Percentiles rank a stretch among this genome's conserved stretches.
These are phyloP conservation scores for Hamigera avellanea DNA, from an alignment of 495 filamentous ascomycete genomes.

Conservation along the genomic window DNA sequence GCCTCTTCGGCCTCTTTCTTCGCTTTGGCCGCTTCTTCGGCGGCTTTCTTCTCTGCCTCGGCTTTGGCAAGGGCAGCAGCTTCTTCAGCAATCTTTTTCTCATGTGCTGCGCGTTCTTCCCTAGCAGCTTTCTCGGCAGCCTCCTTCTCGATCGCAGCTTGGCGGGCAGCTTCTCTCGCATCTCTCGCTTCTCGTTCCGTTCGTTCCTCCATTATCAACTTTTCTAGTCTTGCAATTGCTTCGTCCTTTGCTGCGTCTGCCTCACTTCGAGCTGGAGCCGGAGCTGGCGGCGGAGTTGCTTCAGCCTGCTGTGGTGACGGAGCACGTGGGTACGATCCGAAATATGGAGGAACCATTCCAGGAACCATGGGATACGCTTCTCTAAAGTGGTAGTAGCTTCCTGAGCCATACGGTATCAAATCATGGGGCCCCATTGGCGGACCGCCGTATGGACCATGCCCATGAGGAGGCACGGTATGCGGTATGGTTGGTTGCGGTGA, in stretches of 20 bases:
- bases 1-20: slow-evolving; percentile 19
- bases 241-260: slow-evolving; percentile 34
- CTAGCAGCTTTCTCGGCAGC: slow-evolving; percentile 39
- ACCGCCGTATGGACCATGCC: slow-evolving; percentile 22
- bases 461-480: slow-evolving; percentile 19
- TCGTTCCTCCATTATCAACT: slow-evolving; percentile 37
- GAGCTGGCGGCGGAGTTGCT: slow-evolving; percentile 13
- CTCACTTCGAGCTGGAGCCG: slow-evolving; percentile 13
- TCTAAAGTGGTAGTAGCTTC: slow-evolving; percentile 30
- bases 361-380: slow-evolving; percentile 30
- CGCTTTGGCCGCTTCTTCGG: slow-evolving; percentile 11
- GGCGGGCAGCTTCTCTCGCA: slow-evolving; percentile 29
- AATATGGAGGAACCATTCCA: slow-evolving; percentile 30
- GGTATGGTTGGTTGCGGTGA: slow-evolving; percentile 18
- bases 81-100: slow-evolving; percentile 30
- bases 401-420: slow-evolving; percentile 35
- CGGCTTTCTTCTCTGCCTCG: slow-evolving; percentile 8
- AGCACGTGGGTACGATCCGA: slow-evolving; percentile 22
- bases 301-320: slow-evolving; percentile 23
- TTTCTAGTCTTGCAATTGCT: slow-evolving; percentile 39
- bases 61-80: slow-evolving; percentile 9
- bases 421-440: slow-evolving; percentile 30
- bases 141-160: slow-evolving; percentile 28
- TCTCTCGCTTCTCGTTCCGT: slow-evolving; percentile 32
- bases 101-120: slow-evolving; percentile 31